Evolutionary conservation across 495 filamentous ascomycete species (phyloP), one percentile per base, ranked within the genome.

Genomic region (Collariella sp.): DNA sequence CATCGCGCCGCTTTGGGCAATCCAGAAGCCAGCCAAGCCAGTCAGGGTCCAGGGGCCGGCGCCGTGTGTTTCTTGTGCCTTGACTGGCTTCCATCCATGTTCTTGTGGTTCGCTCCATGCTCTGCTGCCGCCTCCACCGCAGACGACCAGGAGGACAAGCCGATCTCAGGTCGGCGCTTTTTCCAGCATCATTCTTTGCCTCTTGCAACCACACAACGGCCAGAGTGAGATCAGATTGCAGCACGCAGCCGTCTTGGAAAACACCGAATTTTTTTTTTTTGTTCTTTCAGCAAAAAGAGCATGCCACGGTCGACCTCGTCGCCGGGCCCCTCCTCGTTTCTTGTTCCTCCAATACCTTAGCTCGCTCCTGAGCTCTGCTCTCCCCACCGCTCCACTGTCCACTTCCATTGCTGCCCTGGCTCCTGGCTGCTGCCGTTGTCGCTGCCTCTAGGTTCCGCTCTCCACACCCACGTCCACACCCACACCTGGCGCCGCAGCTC

Each of bases 361-460:
- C 51, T n/a, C n/a, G n/a, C n/a, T n/a, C n/a, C n/a, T n/a, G n/a
- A n/a, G n/a, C n/a, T n/a, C n/a, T n/a, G n/a, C n/a, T n/a, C n/a
- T 46, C 53, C 46, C 57, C 51, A 56, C 54, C 51, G 39, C 45
- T 57, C 41, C 52, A 50, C 50, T 55, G 39, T 50, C 49, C 55
- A 33, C 59, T 31, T 53, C 33, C 58, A n/a, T n/a, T n/a, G n/a
- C n/a, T n/a, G n/a, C n/a, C n/a, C n/a, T n/a, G n/a, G n/a, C n/a
- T n/a, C n/a, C n/a, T n/a, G n/a, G n/a, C n/a, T n/a, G n/a, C 57
- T 31, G 54, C 60, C 60, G 64, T 47, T 62, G 58, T 61, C 62
- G 53, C 59, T 55, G 49, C 44, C 58, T 49, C 55, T 54, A 31
- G 51, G 13, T 18, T 44, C 48, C 48, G 22, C 47, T 46, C 44